phyloP scores from a whole-genome alignment of 75 land plant species.

The Chamaecyparis obtusa region DNA sequence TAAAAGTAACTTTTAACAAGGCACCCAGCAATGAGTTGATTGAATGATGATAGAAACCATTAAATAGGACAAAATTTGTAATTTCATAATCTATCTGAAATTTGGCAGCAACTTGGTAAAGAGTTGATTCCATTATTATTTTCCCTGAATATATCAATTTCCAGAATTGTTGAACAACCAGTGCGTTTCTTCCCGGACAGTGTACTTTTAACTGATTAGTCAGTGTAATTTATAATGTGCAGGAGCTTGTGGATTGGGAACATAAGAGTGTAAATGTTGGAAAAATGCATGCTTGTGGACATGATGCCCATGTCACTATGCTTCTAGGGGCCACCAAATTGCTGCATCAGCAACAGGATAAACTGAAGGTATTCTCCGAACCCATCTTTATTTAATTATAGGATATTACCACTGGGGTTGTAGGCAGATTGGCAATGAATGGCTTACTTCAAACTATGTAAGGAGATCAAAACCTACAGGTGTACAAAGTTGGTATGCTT shows the following conservation, averaged over 20 bases:
- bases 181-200: neutral
- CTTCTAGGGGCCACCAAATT: constrained; percentile 91
- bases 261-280: constrained; percentile 75
- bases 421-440: neutral
- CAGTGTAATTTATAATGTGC: neutral
- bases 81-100: neutral
- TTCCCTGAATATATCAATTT: neutral
- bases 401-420: neutral
- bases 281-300: constrained; percentile 90
- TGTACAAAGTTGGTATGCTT: neutral
- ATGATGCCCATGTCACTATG: constrained; percentile 89
- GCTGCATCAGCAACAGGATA: constrained; percentile 47
- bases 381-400: neutral
- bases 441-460: neutral
- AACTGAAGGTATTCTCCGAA: constrained; percentile 39
- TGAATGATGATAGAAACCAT: neutral
- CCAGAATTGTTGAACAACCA: neutral
- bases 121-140: neutral
- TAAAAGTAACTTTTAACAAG: neutral
- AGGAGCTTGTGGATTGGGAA: constrained; percentile 89
- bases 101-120: neutral
- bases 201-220: neutral
- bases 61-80: neutral
- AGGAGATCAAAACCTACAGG: neutral
- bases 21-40: neutral